Evolutionary conservation across 2,329 filamentous ascomycete species (phyloP).

Genomic region (Cytospora leucostoma): DNA sequence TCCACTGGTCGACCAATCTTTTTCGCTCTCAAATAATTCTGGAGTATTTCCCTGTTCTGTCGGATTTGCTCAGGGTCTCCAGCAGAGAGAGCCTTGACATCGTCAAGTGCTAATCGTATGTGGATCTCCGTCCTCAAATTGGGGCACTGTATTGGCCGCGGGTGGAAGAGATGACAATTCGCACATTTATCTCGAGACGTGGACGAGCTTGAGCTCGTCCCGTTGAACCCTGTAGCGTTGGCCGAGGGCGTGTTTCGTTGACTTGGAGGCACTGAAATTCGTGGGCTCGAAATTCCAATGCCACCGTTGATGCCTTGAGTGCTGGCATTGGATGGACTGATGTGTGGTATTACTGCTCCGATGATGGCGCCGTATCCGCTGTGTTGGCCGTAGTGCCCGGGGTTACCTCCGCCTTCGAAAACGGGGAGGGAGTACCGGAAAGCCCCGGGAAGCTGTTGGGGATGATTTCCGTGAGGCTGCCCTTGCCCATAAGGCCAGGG

Average conservation of each 20-base stretch:
- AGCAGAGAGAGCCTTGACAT: slow-evolving; percentile 48
- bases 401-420: neutral
- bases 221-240: neutral
- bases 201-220: slow-evolving; percentile 29
- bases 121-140: slow-evolving; percentile 64
- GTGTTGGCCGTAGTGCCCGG: neutral
- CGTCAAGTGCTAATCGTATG: slow-evolving; percentile 63
- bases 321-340: neutral
- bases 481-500: neutral
- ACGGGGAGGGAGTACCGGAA: slow-evolving; percentile 6
- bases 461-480: neutral
- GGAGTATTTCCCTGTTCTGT: slow-evolving; percentile 17
- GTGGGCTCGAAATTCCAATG: neutral
- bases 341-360: neutral
- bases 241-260: neutral
- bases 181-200: slow-evolving; percentile 63
- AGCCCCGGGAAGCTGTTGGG: neutral
- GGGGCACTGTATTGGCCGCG: slow-evolving; percentile 57
- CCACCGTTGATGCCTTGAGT: neutral
- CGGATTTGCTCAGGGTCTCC: slow-evolving; percentile 1
- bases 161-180: slow-evolving; percentile 65
- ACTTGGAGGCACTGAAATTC: neutral
- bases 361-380: neutral
- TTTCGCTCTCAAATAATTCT: slow-evolving; percentile 15
- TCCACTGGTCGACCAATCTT: neutral